These are phyloP conservation scores for Wickerhamomyces ciferrii DNA, from an alignment of 805 yeast species.

Conservation along the genomic window DNA sequence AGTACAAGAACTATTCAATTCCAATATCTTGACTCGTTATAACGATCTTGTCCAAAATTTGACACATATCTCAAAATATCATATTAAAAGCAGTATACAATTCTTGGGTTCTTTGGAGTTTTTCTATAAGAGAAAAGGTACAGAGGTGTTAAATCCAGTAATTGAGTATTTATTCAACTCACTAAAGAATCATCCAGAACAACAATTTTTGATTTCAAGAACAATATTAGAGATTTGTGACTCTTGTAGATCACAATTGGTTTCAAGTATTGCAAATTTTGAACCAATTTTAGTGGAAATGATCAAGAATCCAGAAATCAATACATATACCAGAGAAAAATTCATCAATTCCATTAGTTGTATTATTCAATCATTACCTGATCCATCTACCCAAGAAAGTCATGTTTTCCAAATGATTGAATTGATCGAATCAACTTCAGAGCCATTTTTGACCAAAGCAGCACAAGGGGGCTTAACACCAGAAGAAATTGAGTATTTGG, in stretches of 20 bases:
- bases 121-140: constrained; percentile 50
- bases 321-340: constrained; percentile 48
- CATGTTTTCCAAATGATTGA: constrained; percentile 29
- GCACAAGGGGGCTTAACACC: constrained; percentile 8
- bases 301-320: constrained; percentile 34
- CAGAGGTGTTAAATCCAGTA: constrained; percentile 39
- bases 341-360: constrained; percentile 59
- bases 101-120: constrained; percentile 56
- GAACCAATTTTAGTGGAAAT: constrained; percentile 42
- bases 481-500: constrained; percentile 37
- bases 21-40: constrained; percentile 22
- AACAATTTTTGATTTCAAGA: constrained; percentile 39
- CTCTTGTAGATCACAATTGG: constrained; percentile 39
- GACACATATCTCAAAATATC: constrained; percentile 11
- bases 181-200: constrained; percentile 20
- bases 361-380: constrained; percentile 48
- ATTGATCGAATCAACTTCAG: constrained; percentile 21
- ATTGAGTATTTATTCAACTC: constrained; percentile 50
- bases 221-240: constrained; percentile 58
- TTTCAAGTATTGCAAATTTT: constrained; percentile 39
- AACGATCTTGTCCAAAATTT: constrained; percentile 10
- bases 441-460: constrained; percentile 10
- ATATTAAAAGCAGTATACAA: constrained; percentile 46
- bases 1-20: constrained; percentile 23
- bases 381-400: constrained; percentile 38